phyloP scores from a whole-genome alignment of 208 protist genomes.

The Herpetomonas tarakana region DNA sequence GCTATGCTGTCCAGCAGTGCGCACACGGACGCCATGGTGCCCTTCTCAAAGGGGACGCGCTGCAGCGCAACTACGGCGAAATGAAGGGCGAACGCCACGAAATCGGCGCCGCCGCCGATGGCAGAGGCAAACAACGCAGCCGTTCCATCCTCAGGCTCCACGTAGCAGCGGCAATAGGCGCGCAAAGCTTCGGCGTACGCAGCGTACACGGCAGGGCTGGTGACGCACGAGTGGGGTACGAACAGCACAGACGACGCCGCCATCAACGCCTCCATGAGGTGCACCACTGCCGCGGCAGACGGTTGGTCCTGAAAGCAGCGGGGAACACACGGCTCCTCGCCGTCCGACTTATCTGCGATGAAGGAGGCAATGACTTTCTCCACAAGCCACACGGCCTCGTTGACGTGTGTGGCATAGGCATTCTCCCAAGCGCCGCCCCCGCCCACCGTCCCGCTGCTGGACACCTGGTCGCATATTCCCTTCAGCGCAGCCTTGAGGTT shows the following conservation, averaged over 20 bases:
- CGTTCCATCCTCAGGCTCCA: constrained; percentile 25
- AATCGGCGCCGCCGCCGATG: constrained; percentile 29
- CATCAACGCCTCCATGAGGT: constrained; percentile 25
- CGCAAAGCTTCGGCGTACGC: constrained; percentile 49
- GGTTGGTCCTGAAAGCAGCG: constrained; percentile 48
- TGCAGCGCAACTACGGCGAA: constrained; percentile 18
- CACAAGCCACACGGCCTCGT: constrained; percentile 61
- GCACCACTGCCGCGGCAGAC: constrained; percentile 17
- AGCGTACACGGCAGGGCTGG: constrained; percentile 58
- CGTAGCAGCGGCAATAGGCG: constrained; percentile 58
- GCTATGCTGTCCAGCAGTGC: constrained; percentile 49
- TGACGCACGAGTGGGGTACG: neutral
- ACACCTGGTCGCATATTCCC: constrained; percentile 5
- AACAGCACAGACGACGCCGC: constrained; percentile 21
- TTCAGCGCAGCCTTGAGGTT: constrained; percentile 11
- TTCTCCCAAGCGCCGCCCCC: neutral
- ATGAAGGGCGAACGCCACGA: constrained; percentile 47
- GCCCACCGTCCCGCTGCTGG: neutral
- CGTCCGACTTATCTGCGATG: constrained; percentile 59
- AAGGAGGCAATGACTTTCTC: constrained; percentile 57
- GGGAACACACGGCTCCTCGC: constrained; percentile 72
- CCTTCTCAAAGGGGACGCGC: constrained; percentile 52
- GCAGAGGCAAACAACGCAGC: constrained; percentile 19
- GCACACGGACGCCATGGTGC: constrained; percentile 37
- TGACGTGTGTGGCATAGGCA: neutral